These are phyloP conservation scores for Heimioporus retisporus DNA, from an alignment of 1,284 basidiomycete species.

Conservation along the genomic window DNA sequence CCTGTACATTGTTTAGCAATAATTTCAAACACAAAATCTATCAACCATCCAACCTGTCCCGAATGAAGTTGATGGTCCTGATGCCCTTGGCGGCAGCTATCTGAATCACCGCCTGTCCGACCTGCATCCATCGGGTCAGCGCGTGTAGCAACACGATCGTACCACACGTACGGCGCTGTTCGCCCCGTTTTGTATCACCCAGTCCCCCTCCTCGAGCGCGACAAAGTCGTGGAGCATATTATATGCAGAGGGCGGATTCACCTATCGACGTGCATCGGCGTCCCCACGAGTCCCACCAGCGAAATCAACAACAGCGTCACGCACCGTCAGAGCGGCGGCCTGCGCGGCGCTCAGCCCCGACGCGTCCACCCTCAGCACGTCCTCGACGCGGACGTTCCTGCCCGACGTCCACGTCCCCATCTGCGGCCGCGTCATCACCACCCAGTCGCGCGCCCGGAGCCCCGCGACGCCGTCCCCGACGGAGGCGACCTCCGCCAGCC, in stretches of 20 bases:
- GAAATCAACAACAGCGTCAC: conserved; percentile 23
- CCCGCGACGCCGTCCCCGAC: conserved; percentile 63
- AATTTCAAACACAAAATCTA: not conserved
- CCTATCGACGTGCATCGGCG: conserved; percentile 50
- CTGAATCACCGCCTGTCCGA: conserved; percentile 85
- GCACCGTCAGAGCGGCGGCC: conserved; percentile 78
- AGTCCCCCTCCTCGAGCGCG: conserved; percentile 70
- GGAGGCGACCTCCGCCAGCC: conserved; percentile 73
- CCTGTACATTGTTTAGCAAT: conserved; percentile 43
- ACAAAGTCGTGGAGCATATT: conserved; percentile 84
- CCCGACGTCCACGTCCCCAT: conserved; percentile 83
- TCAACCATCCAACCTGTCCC: conserved; percentile 62
- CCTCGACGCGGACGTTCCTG: conserved; percentile 61
- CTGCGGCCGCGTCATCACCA: conserved; percentile 77
- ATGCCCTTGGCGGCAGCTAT: conserved; percentile 76
- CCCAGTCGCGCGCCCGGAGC: conserved; percentile 75
- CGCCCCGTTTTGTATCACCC: conserved; percentile 87
- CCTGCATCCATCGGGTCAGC: conserved; percentile 50
- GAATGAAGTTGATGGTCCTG: conserved; percentile 83
- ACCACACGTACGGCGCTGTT: conserved; percentile 75
- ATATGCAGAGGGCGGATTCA: conserved; percentile 87
- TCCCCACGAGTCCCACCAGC: not conserved
- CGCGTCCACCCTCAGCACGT: conserved; percentile 72
- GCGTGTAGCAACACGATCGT: not conserved
- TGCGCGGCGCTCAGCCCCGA: conserved; percentile 65